phyloP scores from a whole-genome alignment of 495 filamentous ascomycete species.

The Neurospora sp. region DNA sequence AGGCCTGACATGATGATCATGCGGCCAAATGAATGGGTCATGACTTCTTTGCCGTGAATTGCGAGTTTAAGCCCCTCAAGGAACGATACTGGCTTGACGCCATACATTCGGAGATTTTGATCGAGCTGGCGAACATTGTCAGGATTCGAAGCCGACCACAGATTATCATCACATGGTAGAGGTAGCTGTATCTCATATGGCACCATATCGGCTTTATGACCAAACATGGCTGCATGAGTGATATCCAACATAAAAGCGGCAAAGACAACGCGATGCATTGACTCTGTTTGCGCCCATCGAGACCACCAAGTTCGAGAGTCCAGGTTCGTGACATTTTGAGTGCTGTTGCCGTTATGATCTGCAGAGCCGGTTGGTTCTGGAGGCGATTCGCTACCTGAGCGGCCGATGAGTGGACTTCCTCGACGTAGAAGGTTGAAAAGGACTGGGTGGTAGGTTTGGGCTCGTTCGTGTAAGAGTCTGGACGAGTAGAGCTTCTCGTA shows the following conservation, averaged over 20 bases:
- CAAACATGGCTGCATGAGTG: constrained; percentile 94
- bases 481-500: constrained; percentile 97
- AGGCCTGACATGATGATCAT: constrained; percentile 93
- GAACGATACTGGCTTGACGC: constrained; percentile 76
- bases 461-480: constrained; percentile 78
- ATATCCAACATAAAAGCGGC: constrained; percentile 93
- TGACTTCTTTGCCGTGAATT: constrained; percentile 75
- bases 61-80: constrained; percentile 84
- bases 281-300: constrained; percentile 90
- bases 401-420: constrained; percentile 83
- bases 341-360: not conserved
- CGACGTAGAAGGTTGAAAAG: constrained; percentile 87
- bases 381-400: constrained; percentile 79
- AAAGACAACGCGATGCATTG: constrained; percentile 84
- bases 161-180: constrained; percentile 83
- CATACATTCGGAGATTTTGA: constrained; percentile 69
- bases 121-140: constrained; percentile 79
- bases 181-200: constrained; percentile 92
- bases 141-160: constrained; percentile 86
- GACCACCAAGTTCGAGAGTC: constrained; percentile 85
- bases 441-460: constrained; percentile 93
- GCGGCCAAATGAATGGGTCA: constrained; percentile 86
- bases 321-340: constrained; percentile 19
- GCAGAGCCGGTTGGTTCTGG: constrained; percentile 45
- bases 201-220: constrained; percentile 91